phyloP scores from a whole-genome alignment of 305 asterid species.

The Fraxinus nigra region DNA sequence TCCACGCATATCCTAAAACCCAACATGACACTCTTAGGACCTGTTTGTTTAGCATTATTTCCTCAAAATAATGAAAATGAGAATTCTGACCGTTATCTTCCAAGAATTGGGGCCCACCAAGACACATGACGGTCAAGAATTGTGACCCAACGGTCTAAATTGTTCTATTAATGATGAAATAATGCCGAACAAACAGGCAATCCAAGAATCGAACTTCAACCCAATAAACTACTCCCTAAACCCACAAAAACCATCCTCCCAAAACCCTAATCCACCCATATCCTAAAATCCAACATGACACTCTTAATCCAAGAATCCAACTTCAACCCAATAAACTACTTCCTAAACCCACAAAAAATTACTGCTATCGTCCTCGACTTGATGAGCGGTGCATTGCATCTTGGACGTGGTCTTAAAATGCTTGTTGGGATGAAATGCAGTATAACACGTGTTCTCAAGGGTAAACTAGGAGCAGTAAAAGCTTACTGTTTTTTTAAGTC shows the following conservation, averaged over 20 bases:
- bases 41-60: no score
- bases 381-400: neutral
- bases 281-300: slow-evolving; percentile 73
- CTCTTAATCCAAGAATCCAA: slow-evolving; percentile 35
- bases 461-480: neutral
- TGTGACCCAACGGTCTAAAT: no score
- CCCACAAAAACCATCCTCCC: slow-evolving; percentile 26
- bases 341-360: slow-evolving; percentile 25
- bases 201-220: no score
- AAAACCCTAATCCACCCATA: slow-evolving; percentile 54
- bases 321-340: slow-evolving; percentile 35
- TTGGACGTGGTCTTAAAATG: neutral
- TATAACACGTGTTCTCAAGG: neutral
- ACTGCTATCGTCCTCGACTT: neutral
- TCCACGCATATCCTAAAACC: slow-evolving; percentile 28
- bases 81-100: no score
- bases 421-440: neutral
- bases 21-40: slow-evolving; percentile 49
- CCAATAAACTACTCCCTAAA: no score
- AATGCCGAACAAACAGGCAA: no score
- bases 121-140: no score
- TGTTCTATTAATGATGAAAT: no score
- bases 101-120: no score
- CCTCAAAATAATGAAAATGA: no score
- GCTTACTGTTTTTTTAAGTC: neutral